Base-by-base conservation (phyloP, 345 rosid genomes). In the Passiflora organensis region DNA sequence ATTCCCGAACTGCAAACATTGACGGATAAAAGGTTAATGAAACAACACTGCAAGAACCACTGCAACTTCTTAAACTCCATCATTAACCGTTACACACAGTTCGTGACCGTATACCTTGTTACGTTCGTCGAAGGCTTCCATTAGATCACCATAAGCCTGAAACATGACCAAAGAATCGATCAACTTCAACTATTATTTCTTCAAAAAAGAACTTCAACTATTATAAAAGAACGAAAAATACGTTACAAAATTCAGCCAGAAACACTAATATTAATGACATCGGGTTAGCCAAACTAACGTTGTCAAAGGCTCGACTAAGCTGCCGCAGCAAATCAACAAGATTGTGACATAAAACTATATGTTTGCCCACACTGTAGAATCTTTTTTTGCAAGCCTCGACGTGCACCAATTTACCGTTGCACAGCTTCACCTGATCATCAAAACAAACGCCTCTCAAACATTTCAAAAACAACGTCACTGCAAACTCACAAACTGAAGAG, bases 301-400 rank as follows among this genome's bases (percentile, higher is more conserved):
- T 81, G 51, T 86, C 89, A 47, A 93, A 93, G 64, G 95, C 91
- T 79, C 95, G 78, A 66, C 95, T 84, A 37, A 84, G 81, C 67
- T 89, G 99, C 53, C 96, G 77, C 52, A 89, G 79, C 77, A 93
- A 78, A 78, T 93, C 96, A 64, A 93, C 91, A 48, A 93, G 88
- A 63, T 83, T 85, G 69, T 89, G 95, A 61, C 86, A 83, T 17
- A 83, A 75, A 32, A 84, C 77, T 72, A 67, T 78, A 55, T 76
- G 97, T 78, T 89, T 93, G 55, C 95, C 96, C 25, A 75, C 66
- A 43, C 79, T 72, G 69, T 74, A 86, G 70, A 86, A 93, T n/a
- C 99, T 95, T 60, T 81, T 79, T 44, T 68, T 75, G 82, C 89
- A 83, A 58, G 83, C 86, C 71, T 93, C 99, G 23, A 89, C 82